Evolutionary conservation across 441 rosid genomes (phyloP).

Genomic region (Pelargonium myrrhifolium): DNA sequence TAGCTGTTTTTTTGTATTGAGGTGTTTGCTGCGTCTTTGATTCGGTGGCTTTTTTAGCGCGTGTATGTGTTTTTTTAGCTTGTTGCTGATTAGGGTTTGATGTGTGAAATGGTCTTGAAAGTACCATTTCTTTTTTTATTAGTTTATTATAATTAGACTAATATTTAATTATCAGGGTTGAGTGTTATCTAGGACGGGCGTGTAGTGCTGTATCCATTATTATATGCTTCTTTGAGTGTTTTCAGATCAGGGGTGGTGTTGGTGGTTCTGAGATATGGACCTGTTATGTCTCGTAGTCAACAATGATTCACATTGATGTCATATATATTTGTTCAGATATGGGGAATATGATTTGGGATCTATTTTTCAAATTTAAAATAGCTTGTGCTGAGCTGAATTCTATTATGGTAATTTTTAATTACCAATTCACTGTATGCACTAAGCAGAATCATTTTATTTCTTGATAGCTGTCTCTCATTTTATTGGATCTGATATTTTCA

Average conservation of each 20-base stretch:
- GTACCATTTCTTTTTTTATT: neutral
- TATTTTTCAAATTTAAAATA: neutral
- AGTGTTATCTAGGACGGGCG: neutral
- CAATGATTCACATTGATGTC: neutral
- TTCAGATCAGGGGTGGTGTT: neutral
- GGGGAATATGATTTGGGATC: conserved; percentile 8
- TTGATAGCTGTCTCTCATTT: too few species aligned
- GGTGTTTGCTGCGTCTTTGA: neutral
- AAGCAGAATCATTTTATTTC: too few species aligned
- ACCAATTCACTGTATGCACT: neutral
- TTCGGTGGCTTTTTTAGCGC: neutral
- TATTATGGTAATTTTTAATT: conserved; percentile 2
- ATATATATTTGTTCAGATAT: neutral
- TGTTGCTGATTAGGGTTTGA: neutral
- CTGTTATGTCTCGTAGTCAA: neutral
- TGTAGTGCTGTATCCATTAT: neutral
- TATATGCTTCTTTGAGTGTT: neutral
- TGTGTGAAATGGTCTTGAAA: neutral
- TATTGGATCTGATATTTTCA: too few species aligned
- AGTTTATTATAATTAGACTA: too few species aligned
- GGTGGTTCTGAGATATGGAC: neutral
- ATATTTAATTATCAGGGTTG: neutral
- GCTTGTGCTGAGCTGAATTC: neutral
- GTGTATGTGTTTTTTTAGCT: neutral
- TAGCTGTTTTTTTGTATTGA: neutral